phyloP scores from a whole-genome alignment of 164 flowering plant species.

The Macadamia integrifolia region DNA sequence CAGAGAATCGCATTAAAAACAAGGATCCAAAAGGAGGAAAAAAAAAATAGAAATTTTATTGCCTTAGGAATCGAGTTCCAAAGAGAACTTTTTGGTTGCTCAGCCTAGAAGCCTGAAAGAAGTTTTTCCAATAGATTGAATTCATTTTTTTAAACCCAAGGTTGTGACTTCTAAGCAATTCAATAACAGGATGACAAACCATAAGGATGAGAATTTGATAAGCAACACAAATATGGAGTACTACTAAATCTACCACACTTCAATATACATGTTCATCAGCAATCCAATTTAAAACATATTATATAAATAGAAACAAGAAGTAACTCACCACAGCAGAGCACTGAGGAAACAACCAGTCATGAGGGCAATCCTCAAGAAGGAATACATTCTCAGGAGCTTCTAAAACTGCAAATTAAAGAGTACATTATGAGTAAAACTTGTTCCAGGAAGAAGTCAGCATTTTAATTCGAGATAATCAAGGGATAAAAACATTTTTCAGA shows the following conservation, averaged over 20 bases:
- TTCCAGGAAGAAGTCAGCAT: background rate
- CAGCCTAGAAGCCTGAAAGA: too few relatives aligned
- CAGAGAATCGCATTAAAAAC: too few relatives aligned
- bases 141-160: too few relatives aligned
- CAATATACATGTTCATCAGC: background rate
- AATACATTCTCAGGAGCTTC: constrained; percentile 64
- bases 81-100: too few relatives aligned
- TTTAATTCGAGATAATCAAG: background rate
- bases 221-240: background rate
- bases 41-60: too few relatives aligned
- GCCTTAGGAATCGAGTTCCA: too few relatives aligned
- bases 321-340: constrained; percentile 89
- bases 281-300: background rate
- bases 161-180: too few relatives aligned
- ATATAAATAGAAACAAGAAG: background rate
- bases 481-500: too few relatives aligned
- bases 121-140: too few relatives aligned
- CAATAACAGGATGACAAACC: background rate
- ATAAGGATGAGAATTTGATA: background rate
- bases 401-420: constrained; percentile 37
- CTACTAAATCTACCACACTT: background rate
- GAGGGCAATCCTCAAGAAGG: constrained; percentile 85
- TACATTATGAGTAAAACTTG: background rate
- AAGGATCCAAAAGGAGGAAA: too few relatives aligned
- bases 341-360: constrained; percentile 96